phyloP scores from a whole-genome alignment of 805 yeast species.

The Komagataella ulmi region DNA sequence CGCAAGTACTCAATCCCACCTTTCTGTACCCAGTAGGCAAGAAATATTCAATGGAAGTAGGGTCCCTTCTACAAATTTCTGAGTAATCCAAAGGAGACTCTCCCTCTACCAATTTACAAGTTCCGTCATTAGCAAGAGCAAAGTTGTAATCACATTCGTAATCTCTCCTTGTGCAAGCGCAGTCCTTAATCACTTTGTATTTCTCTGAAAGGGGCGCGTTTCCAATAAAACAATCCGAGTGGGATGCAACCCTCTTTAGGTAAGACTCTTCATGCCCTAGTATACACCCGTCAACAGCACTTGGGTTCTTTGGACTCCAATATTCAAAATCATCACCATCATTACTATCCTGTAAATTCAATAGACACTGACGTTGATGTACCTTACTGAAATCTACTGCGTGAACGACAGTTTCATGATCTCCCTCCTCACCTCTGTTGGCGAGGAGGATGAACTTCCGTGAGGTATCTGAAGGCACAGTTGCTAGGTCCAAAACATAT shows the following conservation, averaged over 20 bases:
- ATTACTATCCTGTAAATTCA: slow-evolving; percentile 24
- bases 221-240: slow-evolving; percentile 57
- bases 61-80: slow-evolving; percentile 39
- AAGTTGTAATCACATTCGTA: slow-evolving; percentile 91
- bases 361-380: slow-evolving; percentile 39
- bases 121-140: slow-evolving; percentile 57
- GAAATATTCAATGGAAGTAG: slow-evolving; percentile 54
- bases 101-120: slow-evolving; percentile 77
- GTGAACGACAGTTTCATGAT: slow-evolving; percentile 17
- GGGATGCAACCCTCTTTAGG: slow-evolving; percentile 41
- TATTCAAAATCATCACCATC: slow-evolving; percentile 45
- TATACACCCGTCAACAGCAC: slow-evolving; percentile 36
- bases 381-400: slow-evolving; percentile 46
- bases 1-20: slow-evolving; percentile 76
- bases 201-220: slow-evolving; percentile 48
- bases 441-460: slow-evolving; percentile 61
- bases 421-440: slow-evolving; percentile 19
- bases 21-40: slow-evolving; percentile 89
- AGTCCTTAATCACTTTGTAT: slow-evolving; percentile 43
- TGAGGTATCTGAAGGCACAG: slow-evolving; percentile 88
- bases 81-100: slow-evolving; percentile 50
- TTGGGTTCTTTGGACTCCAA: slow-evolving; percentile 50
- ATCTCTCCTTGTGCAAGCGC: slow-evolving; percentile 78
- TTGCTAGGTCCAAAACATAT: slow-evolving; percentile 58
- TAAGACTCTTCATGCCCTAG: slow-evolving; percentile 61